Base-by-base conservation (phyloP, 1,284 basidiomycete genomes). In the Ceratobasidium sp. region DNA sequence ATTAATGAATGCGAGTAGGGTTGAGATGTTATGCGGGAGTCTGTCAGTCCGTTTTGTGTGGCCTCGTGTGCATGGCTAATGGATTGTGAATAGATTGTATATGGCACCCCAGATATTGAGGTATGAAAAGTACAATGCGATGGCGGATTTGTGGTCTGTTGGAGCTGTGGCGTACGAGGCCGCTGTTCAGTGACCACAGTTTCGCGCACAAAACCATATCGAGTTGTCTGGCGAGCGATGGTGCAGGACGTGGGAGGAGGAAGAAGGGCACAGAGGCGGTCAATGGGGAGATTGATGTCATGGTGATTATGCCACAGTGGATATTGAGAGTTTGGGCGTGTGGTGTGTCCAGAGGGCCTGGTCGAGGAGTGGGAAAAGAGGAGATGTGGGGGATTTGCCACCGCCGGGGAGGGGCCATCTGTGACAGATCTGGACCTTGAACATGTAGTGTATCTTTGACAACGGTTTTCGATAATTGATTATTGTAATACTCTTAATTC, bases 21-120 rank as follows among this genome's bases (percentile, higher is more conserved):
- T 97, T 8, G 97, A 99, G 85, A 99, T 98, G 1, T 88, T 99
- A 0, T 99, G 97, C 83, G 97, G 98, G 10, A 98, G 96, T 27
- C 97, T 97, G 92, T 96, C 83, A 85, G 94, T 89, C 27, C 35
- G 14, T 1, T 41, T 57, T 54, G 14, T 64, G 30, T 35, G 30
- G 50, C 30, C 35, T 16, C 70, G n/a, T n/a, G 3, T 38, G 1
- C 20, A 12, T 18, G 3, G 12, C 6, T 30, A 27, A 44, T 69
- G 23, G 52, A 30, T 10, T 23, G 57, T 16, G 5, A 48, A n/a
- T 81, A 95, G 94, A 62, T 86, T 99, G 44, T 99, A 99, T 86
- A 99, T 99, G 97, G 97, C 98, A 0, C 97, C 97, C 0, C 97
- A 99, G 85, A 99, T 99, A 80, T 87, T 99, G 23, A 91, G 95